Evolutionary conservation across 2,329 filamentous ascomycete genomes (phyloP).

Genomic region (Phaeosphaeriaceae sp.): DNA sequence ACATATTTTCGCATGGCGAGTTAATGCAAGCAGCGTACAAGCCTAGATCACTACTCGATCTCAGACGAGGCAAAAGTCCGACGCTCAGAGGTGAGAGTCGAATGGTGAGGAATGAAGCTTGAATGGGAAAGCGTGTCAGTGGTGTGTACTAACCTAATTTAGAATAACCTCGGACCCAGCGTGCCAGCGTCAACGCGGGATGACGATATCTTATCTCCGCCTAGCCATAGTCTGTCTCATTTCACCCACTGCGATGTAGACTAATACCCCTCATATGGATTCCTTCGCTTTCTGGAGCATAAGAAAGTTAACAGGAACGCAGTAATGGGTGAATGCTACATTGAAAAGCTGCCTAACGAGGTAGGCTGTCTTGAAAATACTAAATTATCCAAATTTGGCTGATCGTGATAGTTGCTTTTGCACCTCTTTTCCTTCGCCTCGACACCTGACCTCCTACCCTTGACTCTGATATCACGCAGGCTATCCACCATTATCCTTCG

Average conservation of each 20-base stretch:
- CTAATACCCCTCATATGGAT: neutral
- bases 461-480: conserved; percentile 66
- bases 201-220: conserved; percentile 42
- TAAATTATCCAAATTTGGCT: conserved; percentile 10
- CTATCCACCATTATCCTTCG: conserved; percentile 68
- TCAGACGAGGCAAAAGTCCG: neutral
- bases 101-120: conserved; percentile 24
- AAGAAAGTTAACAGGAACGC: neutral
- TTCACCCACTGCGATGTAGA: conserved; percentile 14
- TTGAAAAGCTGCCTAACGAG: conserved; percentile 49
- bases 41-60: no score
- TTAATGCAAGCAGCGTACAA: neutral
- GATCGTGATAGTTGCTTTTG: conserved; percentile 48
- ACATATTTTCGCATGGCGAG: conserved; percentile 31
- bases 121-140: conserved; percentile 35
- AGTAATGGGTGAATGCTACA: conserved; percentile 35
- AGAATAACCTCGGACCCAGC: conserved; percentile 11
- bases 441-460: conserved; percentile 55
- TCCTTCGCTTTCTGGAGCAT: neutral
- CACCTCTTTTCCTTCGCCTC: conserved; percentile 51
- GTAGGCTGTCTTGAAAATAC: conserved; percentile 17
- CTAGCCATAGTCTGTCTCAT: conserved; percentile 21
- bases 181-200: conserved; percentile 14
- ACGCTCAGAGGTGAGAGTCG: conserved; percentile 6
- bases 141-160: conserved; percentile 24